phyloP scores from a whole-genome alignment of 2,329 filamentous ascomycete species.

The Gliomastix tumulicola region DNA sequence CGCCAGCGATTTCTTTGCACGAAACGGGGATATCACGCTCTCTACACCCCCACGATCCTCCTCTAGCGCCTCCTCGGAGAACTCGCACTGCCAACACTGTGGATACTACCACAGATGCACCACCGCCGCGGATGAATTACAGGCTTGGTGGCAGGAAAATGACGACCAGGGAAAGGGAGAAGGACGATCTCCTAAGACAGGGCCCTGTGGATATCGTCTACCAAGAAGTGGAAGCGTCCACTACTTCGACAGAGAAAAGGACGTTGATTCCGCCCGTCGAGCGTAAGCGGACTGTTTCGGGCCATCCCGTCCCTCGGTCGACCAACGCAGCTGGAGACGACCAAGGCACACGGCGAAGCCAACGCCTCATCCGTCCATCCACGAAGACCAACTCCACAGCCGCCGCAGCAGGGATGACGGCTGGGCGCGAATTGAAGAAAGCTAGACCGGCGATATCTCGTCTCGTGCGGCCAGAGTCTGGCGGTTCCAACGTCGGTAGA shows the following conservation, averaged over 20 bases:
- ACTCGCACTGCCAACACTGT: conserved; percentile 45
- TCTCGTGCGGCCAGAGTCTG: conserved; percentile 58
- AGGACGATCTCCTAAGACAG: conserved; percentile 8
- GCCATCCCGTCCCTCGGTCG: conserved; percentile 56
- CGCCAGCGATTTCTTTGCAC: conserved; percentile 22
- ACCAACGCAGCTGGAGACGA: conserved; percentile 53
- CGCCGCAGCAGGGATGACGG: conserved; percentile 49
- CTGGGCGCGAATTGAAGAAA: conserved; percentile 71
- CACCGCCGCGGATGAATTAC: conserved; percentile 60
- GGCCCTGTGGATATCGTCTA: conserved; percentile 2
- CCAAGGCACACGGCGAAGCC: conserved; percentile 58
- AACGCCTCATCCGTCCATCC: conserved; percentile 65
- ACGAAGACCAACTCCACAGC: conserved; percentile 56
- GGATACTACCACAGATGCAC: conserved; percentile 48
- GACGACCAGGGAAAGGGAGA: conserved; percentile 25
- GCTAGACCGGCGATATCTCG: conserved; percentile 66
- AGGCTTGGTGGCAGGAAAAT: conserved; percentile 38
- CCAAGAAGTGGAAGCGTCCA: conserved; percentile 28
- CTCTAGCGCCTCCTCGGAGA: conserved; percentile 45
- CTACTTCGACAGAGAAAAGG: conserved; percentile 25
- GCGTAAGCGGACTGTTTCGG: conserved; percentile 88
- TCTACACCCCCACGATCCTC: conserved; percentile 30
- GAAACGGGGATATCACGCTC: conserved; percentile 12
- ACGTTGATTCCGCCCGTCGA: conserved; percentile 45
- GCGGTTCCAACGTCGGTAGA: conserved; percentile 67